A percentile compares a stretch with the other conserved stretches of the same genome.
phyloP scores from a whole-genome alignment of 257 asterid genomes.

The Datura wrightii region DNA sequence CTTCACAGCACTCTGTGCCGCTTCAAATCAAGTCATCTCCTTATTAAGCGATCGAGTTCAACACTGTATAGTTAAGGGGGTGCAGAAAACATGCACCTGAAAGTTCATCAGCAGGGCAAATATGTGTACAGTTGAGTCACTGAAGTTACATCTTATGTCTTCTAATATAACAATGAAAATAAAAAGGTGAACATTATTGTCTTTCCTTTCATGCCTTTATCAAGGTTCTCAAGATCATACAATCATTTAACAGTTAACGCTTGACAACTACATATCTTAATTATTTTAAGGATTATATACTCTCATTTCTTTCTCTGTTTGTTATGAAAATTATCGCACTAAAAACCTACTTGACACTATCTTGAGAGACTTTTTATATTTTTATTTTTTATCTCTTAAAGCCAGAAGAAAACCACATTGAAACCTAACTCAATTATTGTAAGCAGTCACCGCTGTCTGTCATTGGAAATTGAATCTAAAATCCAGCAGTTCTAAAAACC shows the following conservation, averaged over 20 bases:
- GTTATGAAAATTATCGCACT: neutral
- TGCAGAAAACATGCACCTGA: neutral
- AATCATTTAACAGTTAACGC: constrained; percentile 9
- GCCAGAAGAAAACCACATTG: neutral
- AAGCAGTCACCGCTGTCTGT: neutral
- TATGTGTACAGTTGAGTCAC: neutral
- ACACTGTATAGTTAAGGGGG: neutral
- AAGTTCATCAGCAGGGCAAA: neutral
- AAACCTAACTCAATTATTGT: neutral
- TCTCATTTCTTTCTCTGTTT: neutral
- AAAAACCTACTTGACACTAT: neutral
- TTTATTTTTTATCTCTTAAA: neutral
- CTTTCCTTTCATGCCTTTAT: neutral
- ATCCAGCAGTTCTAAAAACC: neutral
- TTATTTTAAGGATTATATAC: constrained; percentile 20
- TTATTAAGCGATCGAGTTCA: constrained; percentile 13
- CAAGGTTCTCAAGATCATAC: constrained; percentile 20
- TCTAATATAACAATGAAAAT: neutral
- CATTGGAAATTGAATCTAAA: constrained; percentile 11
- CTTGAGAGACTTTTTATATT: neutral
- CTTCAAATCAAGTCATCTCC: neutral
- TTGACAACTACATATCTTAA: neutral
- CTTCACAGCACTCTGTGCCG: neutral
- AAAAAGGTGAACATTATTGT: neutral
- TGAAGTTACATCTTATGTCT: neutral